Base-by-base conservation (phyloP, 768 basidiomycete species). In the Suillus subaureus region DNA sequence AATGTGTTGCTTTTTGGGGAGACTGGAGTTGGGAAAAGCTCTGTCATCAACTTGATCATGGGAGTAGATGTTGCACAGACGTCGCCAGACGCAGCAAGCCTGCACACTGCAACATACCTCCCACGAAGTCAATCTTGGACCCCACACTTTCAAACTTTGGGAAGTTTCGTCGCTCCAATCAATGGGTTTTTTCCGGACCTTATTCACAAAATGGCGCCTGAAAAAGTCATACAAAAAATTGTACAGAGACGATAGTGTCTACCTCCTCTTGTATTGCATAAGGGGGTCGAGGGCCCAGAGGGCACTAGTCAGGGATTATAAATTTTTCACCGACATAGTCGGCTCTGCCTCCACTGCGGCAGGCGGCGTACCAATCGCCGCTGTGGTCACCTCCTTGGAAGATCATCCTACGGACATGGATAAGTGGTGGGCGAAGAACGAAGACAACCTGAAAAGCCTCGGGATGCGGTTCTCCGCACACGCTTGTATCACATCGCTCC, bases 391-490 rank as follows among this genome's bases (percentile, higher is more conserved):
- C 12, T 12, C 5, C 47, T 23, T 47, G n/a, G n/a, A 13, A 67
- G 75, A 77, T 51, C 70, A 78, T 37, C 68, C 75, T 4, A n/a
- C 9, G 2, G 70, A 73, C 21, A 80, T 79, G 73, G 74, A 74
- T 1, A 66, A 68, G 42, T 83, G 82, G 82, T 83, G 81, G 82
- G 42, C 33, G 5, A 64, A 62, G 49, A 81, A 81, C 57, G 68
- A 77, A 47, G 66, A 65, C 42, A 67, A 66, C 3, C 74, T 83
- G 61, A 69, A 68, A 49, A 64, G 55, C 39, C 69, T 77, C 58
- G 73, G 72, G 40, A 83, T 83, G 72, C 63, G 65, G 47, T 81
- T 81, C n/a, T 65, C 73, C n/a, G 79, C 71, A 15, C 75, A 79
- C 23, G 83, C 79, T 16, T 83, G 83, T 64, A 74, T 83, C 57